Evolutionary conservation across 768 basidiomycete genomes (phyloP).

Genomic region (Inosperma sp.): DNA sequence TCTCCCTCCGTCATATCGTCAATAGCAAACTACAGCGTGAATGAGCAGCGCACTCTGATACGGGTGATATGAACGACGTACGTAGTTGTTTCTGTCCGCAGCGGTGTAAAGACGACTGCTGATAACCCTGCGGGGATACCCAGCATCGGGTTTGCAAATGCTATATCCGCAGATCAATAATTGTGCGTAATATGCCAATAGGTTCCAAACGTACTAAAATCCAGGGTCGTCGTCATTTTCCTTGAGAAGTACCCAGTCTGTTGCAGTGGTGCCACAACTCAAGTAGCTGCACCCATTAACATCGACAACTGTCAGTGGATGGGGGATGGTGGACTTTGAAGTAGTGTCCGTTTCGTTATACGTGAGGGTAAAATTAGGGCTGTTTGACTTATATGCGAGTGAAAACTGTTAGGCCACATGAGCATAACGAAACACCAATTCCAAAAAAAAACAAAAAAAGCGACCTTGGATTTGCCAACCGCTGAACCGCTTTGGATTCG

Average conservation of each 20-base stretch:
- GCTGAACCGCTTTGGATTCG: not conserved
- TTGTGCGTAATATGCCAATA: not conserved
- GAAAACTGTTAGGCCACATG: not conserved
- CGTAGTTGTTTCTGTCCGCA: not conserved
- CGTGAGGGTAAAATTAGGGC: not conserved
- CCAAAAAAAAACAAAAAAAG: too few species aligned
- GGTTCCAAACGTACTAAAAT: not conserved
- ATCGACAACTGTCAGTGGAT: not conserved
- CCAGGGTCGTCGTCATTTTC: not conserved
- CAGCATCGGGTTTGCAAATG: not conserved
- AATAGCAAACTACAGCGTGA: not conserved
- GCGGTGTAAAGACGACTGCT: not conserved
- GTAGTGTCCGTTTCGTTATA: not conserved
- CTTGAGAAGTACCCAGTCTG: not conserved
- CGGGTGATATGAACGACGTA: not conserved
- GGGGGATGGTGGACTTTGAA: not conserved
- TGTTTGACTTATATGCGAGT: not conserved
- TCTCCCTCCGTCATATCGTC: not conserved
- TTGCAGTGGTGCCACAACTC: not conserved
- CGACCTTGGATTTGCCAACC: not conserved
- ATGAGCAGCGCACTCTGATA: not conserved
- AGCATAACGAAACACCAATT: not conserved
- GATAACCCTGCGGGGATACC: not conserved
- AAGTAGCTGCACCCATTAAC: not conserved
- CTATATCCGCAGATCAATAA: not conserved